Evolutionary conservation across 257 asterid genomes (phyloP).

Genomic region (Ilex asprella): DNA sequence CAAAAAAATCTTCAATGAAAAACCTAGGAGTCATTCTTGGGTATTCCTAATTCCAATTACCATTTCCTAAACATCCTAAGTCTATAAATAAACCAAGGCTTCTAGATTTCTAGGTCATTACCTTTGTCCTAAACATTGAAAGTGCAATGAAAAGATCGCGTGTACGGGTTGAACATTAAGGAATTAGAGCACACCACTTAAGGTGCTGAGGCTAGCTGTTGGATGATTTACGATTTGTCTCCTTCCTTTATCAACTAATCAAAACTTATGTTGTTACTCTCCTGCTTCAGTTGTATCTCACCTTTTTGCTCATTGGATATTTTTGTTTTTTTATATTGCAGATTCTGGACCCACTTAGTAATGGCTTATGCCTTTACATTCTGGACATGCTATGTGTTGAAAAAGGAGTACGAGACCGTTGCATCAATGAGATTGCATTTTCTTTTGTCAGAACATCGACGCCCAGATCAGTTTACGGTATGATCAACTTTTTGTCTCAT

Average conservation of each 20-base stretch:
- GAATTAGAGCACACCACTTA: too few relatives aligned
- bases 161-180: too few relatives aligned
- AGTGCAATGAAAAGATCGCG: too few relatives aligned
- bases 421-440: constrained; percentile 85
- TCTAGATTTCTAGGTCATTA: too few relatives aligned
- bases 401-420: constrained; percentile 66
- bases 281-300: constrained; percentile 7
- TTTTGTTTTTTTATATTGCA: constrained; percentile 20
- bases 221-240: background rate
- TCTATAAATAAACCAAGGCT: too few relatives aligned
- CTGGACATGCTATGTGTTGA: constrained; percentile 78
- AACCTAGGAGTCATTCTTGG: too few relatives aligned
- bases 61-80: too few relatives aligned
- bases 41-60: too few relatives aligned
- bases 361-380: constrained; percentile 82
- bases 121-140: too few relatives aligned
- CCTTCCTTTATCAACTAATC: too few relatives aligned
- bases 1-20: too few relatives aligned
- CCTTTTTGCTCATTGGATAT: constrained; percentile 6
- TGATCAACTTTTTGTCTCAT: constrained; percentile 11
- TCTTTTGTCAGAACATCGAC: constrained; percentile 81
- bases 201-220: background rate
- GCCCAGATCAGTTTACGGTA: constrained; percentile 92
- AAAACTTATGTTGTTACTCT: background rate
- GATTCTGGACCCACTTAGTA: constrained; percentile 88